Evolutionary conservation across 768 basidiomycete genomes (phyloP).

Genomic region (Amanita inopinata): DNA sequence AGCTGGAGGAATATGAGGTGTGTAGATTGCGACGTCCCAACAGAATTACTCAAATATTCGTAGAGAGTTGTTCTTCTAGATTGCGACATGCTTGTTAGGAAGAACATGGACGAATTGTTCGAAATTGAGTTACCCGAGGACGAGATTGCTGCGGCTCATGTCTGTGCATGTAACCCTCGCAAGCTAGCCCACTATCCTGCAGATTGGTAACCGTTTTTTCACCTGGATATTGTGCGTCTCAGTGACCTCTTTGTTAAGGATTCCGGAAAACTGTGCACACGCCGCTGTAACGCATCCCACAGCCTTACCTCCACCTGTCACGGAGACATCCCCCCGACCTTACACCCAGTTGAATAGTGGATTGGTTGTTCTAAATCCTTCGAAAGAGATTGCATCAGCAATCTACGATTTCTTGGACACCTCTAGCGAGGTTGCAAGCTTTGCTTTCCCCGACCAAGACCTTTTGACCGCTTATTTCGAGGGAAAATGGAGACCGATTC

Average conservation of each 20-base stretch:
- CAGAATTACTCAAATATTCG: constrained; percentile 8
- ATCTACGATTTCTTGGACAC: constrained; percentile 49
- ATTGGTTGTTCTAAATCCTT: constrained; percentile 77
- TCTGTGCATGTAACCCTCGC: constrained; percentile 90
- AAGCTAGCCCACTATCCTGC: constrained; percentile 76
- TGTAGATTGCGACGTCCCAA: constrained; percentile 10
- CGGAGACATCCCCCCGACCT: constrained; percentile 50
- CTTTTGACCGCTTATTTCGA: constrained; percentile 73
- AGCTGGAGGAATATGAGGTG: constrained; percentile 60
- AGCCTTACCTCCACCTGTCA: constrained; percentile 24
- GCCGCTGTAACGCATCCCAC: constrained; percentile 44
- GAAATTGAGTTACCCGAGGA: constrained; percentile 51
- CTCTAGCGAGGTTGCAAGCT: constrained; percentile 28
- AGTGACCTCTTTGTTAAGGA: constrained; percentile 39
- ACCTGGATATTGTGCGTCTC: not conserved
- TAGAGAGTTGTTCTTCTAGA: constrained; percentile 78
- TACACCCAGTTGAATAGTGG: constrained; percentile 86
- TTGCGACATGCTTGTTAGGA: constrained; percentile 77
- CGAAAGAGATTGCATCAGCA: constrained; percentile 36
- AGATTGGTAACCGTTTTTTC: constrained; percentile 58
- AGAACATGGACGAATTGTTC: constrained; percentile 72
- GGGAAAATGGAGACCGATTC: constrained; percentile 68
- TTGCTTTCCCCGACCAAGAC: constrained; percentile 86
- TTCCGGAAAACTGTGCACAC: constrained; percentile 86
- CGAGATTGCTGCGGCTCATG: constrained; percentile 83